These are phyloP conservation scores for Penicillium subrubescens DNA, from an alignment of 495 filamentous ascomycete genomes.

Conservation along the genomic window DNA sequence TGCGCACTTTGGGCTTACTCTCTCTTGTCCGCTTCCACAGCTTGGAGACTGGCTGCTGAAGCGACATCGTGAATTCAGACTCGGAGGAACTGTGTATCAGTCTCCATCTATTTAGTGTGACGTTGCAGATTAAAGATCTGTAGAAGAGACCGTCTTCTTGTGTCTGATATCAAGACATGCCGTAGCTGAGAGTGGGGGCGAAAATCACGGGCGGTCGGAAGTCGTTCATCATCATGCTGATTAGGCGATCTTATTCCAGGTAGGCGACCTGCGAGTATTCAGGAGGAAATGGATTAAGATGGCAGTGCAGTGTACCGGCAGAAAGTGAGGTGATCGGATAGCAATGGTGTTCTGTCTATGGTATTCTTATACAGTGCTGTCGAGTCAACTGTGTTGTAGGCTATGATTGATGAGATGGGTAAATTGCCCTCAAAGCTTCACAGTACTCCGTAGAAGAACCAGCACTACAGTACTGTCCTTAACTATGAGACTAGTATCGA, in stretches of 20 bases:
- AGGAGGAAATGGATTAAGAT: background rate
- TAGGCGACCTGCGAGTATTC: background rate
- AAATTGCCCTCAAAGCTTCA: background rate
- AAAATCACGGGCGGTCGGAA: background rate
- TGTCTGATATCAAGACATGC: background rate
- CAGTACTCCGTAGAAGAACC: background rate
- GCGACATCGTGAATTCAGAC: background rate
- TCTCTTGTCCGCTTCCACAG: constrained; percentile 18
- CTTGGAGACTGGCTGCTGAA: background rate
- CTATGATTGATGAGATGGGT: background rate
- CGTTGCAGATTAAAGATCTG: background rate
- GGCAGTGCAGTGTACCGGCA: constrained; percentile 1
- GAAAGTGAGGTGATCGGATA: background rate
- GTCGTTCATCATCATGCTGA: background rate
- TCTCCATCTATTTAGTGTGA: background rate
- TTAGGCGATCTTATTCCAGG: background rate
- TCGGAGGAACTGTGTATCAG: background rate
- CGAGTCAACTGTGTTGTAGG: background rate
- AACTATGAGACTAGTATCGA: background rate
- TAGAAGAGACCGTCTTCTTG: background rate
- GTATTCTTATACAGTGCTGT: background rate
- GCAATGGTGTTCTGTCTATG: background rate
- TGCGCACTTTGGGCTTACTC: constrained; percentile 35
- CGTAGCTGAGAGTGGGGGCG: background rate
- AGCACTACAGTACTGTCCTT: background rate